Evolutionary conservation across 1,284 basidiomycete genomes (phyloP).

Genomic region (Bjerkandera adusta): DNA sequence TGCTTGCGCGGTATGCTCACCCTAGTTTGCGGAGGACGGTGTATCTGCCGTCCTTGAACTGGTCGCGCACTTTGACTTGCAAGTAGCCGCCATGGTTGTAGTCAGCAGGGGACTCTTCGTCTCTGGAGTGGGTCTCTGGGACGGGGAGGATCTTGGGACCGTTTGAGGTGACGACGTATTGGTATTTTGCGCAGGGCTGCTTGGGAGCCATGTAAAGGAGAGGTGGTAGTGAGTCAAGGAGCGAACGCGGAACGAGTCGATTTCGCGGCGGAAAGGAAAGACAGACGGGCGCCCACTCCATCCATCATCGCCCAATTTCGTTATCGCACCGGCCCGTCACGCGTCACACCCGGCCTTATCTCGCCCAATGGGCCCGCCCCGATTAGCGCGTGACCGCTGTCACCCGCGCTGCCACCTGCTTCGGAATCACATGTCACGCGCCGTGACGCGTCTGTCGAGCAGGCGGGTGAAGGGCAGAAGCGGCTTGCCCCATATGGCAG

Average conservation of each 20-base stretch:
- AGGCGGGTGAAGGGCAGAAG: no score
- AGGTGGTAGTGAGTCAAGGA: conserved; percentile 6
- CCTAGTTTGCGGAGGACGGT: conserved; percentile 82
- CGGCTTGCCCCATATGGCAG: conserved; percentile 3
- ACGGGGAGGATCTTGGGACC: conserved; percentile 71
- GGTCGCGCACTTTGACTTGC: conserved; percentile 70
- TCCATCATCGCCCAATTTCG: conserved; percentile 3
- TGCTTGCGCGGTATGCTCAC: conserved; percentile 37
- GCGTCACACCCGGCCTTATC: conserved; percentile 10
- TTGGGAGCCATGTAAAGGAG: conserved; percentile 56
- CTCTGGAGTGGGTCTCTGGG: conserved; percentile 59
- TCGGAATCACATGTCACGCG: conserved; percentile 6
- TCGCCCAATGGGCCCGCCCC: conserved; percentile 7
- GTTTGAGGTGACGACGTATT: conserved; percentile 66
- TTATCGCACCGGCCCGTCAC: conserved; percentile 6
- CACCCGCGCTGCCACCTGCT: background rate
- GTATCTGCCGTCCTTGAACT: conserved; percentile 81
- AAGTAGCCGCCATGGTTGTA: conserved; percentile 84
- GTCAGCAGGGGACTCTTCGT: conserved; percentile 77
- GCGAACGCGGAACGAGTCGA: conserved; percentile 3
- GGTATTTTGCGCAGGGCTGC: conserved; percentile 64
- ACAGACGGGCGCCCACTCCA: conserved; percentile 1
- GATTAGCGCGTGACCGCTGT: conserved; percentile 14
- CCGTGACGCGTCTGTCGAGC: conserved; percentile 1
- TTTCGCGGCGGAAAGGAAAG: background rate